A percentile compares a stretch with the other conserved stretches of the same genome.
phyloP scores from a whole-genome alignment of 169 alveolate genomes.

The Plasmodium chabaudi region DNA sequence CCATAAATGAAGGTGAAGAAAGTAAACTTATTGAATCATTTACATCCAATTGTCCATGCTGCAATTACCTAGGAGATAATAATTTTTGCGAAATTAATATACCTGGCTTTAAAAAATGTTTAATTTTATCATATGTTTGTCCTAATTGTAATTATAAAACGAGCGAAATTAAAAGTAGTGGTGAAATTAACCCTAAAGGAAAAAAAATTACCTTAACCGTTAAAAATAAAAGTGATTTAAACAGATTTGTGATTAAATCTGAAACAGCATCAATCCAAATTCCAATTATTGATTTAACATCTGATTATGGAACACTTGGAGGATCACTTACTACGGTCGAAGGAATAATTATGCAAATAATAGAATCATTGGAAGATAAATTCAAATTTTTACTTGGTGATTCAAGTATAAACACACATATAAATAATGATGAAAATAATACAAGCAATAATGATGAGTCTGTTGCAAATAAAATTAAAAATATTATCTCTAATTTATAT shows the following conservation, averaged over 20 bases:
- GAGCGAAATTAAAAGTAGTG: conserved; percentile 97
- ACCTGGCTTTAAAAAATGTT: conserved; percentile 97
- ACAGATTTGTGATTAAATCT: conserved; percentile 95
- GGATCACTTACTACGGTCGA: conserved; percentile 93
- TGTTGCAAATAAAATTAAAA: conserved; percentile 30
- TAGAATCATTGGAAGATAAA: conserved; percentile 87
- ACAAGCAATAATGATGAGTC: conserved; percentile 66
- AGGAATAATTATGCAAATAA: conserved; percentile 92
- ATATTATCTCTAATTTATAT: conserved; percentile 26
- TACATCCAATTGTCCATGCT: conserved; percentile 87
- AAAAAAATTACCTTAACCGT: conserved; percentile 88
- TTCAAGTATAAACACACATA: conserved; percentile 82
- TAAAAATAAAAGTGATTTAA: conserved; percentile 90
- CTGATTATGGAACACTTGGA: conserved; percentile 90
- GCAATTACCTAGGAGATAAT: conserved; percentile 88
- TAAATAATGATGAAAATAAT: conserved; percentile 78
- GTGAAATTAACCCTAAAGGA: conserved; percentile 95
- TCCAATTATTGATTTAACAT: conserved; percentile 95
- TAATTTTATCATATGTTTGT: conserved; percentile 95
- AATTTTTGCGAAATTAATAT: conserved; percentile 93
- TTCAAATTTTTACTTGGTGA: conserved; percentile 96
- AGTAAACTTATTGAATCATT: conserved; percentile 69
- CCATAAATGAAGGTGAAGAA: conserved; percentile 50
- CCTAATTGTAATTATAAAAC: conserved; percentile 95
- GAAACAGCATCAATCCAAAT: conserved; percentile 93